Evolutionary conservation across 2,329 filamentous ascomycete species (phyloP).

Genomic region (Coniochaeta sp.): DNA sequence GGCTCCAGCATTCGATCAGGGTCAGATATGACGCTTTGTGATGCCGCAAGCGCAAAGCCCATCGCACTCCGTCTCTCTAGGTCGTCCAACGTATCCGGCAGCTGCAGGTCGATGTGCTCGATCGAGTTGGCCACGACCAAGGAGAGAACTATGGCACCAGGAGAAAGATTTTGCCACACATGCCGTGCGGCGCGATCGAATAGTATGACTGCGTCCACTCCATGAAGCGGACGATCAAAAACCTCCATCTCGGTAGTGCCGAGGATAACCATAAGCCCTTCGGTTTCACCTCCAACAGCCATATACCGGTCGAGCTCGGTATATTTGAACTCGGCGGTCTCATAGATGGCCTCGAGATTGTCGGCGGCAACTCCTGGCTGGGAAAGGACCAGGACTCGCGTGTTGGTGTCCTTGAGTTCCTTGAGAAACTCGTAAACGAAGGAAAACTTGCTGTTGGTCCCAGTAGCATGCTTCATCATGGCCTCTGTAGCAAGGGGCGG

Average conservation of each 20-base stretch:
- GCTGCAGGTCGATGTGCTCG: conserved; percentile 44
- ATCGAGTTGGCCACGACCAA: conserved; percentile 44
- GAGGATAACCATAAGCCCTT: conserved; percentile 29
- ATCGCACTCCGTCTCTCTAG: conserved; percentile 38
- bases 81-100: conserved; percentile 28
- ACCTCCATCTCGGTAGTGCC: conserved; percentile 28
- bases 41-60: conserved; percentile 25
- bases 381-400: conserved; percentile 45
- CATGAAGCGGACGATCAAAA: conserved; percentile 25
- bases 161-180: conserved; percentile 18
- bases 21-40: conserved; percentile 29
- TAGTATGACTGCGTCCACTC: conserved; percentile 43
- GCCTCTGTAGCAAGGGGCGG: conserved; percentile 30
- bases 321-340: conserved; percentile 22
- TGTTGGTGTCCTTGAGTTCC: conserved; percentile 30
- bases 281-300: conserved; percentile 7
- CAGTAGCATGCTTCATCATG: conserved; percentile 44
- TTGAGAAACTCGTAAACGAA: conserved; percentile 51
- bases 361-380: conserved; percentile 41
- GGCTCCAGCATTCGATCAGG: conserved; percentile 27
- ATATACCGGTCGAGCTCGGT: conserved; percentile 15
- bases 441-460: conserved; percentile 51
- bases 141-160: conserved; percentile 31
- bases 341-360: conserved; percentile 43
- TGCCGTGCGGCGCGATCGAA: conserved; percentile 42